Base-by-base conservation (phyloP, 345 rosid genomes). In the Chamaenerion angustifolium region DNA sequence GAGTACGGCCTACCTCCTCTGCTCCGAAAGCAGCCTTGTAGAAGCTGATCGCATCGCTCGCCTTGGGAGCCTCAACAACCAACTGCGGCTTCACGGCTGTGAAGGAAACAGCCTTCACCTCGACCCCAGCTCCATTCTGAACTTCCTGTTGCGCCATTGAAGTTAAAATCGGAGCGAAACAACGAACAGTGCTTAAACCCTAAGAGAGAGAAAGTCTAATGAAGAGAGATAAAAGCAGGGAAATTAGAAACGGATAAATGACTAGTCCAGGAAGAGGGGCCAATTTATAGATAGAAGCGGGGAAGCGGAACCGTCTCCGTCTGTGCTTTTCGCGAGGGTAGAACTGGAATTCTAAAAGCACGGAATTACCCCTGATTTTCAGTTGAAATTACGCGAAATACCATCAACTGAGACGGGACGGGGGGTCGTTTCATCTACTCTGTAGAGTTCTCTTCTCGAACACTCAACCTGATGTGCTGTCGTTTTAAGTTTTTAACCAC, bases 21-120 rank as follows among this genome's bases (percentile, higher is more conserved):
- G 96, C 96, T 2, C 79, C 93, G 31, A 92, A 87, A 12, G 80
- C 93, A 0, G 70, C 43, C 74, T 82, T 87, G 82, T 84, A 92
- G 76, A 92, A 87, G 62, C 76, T 55, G 23, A 92, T 77, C 6
- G 95, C 96, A 0, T 82, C 96, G 16, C 42, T 58, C 3, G 87
- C 96, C 62, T 78, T 92, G 2, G 95, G 80, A 9, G 96, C 88
- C 58, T 82, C 95, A 13, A 92, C 85, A 43, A 70, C 16, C 52
- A 92, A 69, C 77, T 68, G 83, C 1, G 83, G 83, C 71, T 73
- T 87, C 48, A 71, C 11, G 15, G 84, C 82, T 7, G 85, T 50
- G 79, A 82, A 80, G 43, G 44, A 40, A 21, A 75, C 85, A 35
- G 41, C 57, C 72, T 79, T 70, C 42, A 19, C 19, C 61, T 51